Conservation (phyloP, 2,329 filamentous ascomycete genomes). For the Aureobasidium sp. region DNA sequence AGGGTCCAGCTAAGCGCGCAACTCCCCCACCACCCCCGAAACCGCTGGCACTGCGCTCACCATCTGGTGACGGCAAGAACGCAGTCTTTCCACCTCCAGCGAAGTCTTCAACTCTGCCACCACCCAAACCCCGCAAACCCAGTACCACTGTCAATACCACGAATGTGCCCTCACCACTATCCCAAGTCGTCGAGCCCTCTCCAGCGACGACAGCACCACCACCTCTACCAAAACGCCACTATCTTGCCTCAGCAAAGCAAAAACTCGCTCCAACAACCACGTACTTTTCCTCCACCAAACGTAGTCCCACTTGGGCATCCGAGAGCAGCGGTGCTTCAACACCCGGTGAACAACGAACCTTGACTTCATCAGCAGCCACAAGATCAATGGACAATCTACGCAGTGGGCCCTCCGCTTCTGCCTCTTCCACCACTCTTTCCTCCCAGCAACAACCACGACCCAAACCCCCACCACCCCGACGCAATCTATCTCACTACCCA, state of each 20-base stretch:
- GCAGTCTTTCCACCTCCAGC: constrained; percentile 21
- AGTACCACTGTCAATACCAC: constrained; percentile 27
- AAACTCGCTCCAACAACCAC: constrained; percentile 28
- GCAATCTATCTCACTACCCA: constrained; percentile 32
- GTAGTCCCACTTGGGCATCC: constrained; percentile 11
- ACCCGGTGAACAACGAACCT: not conserved
- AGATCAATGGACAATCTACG: constrained; percentile 12
- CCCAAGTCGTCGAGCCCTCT: constrained; percentile 27
- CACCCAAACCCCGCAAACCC: constrained; percentile 31
- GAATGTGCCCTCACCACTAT: constrained; percentile 25
- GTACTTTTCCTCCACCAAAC: constrained; percentile 23
- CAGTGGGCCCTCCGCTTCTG: not conserved
- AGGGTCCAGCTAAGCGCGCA: not conserved
- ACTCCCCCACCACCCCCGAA: constrained; percentile 28
- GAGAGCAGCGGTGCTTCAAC: constrained; percentile 4
- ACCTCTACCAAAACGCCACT: constrained; percentile 27
- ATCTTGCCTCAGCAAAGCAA: constrained; percentile 31
- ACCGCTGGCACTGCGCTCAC: constrained; percentile 32
- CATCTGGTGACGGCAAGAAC: constrained; percentile 26
- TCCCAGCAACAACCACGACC: constrained; percentile 20
- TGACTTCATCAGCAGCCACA: not conserved
- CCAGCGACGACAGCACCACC: constrained; percentile 17
- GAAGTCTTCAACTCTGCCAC: constrained; percentile 5
- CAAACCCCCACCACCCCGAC: constrained; percentile 32
- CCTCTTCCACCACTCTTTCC: not conserved